Conservation (phyloP, 2,329 filamentous ascomycete genomes). For the Colletotrichum siamense region DNA sequence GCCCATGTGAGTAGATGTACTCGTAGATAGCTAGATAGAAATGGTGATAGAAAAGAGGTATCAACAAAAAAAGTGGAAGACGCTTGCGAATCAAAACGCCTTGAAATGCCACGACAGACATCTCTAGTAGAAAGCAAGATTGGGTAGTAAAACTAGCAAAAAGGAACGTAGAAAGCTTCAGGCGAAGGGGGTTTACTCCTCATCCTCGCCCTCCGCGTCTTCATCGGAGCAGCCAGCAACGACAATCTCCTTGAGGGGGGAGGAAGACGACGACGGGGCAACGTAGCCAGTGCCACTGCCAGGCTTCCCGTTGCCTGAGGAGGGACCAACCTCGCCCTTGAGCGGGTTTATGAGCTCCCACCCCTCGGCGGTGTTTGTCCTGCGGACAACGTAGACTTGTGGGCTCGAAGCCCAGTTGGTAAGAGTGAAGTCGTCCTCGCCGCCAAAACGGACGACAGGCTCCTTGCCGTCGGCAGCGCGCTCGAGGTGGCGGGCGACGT, state of each 20-base stretch:
- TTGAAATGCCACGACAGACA: neutral
- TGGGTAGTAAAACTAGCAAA: neutral
- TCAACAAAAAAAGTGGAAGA: neutral
- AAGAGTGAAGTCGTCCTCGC: conserved; percentile 40
- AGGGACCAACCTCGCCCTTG: conserved; percentile 14
- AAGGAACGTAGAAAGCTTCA: neutral
- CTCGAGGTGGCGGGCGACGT: conserved; percentile 83
- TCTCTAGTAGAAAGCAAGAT: neutral
- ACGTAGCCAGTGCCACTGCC: neutral
- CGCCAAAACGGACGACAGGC: conserved; percentile 42
- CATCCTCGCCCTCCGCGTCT: conserved; percentile 24
- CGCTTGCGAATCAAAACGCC: neutral
- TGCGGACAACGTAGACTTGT: conserved; percentile 42
- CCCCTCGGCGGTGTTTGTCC: conserved; percentile 17
- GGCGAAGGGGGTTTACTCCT: neutral
- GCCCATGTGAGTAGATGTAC: neutral
- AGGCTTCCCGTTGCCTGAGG: conserved; percentile 19
- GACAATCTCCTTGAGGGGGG: conserved; percentile 1
- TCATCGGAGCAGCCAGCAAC: conserved; percentile 3
- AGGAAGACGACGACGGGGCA: neutral
- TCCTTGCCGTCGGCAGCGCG: conserved; percentile 41
- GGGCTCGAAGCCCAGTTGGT: conserved; percentile 43
- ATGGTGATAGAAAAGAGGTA: neutral
- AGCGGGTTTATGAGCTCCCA: conserved; percentile 41
- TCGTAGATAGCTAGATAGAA: neutral